Percentiles rank a stretch among this genome's conserved stretches.
These are phyloP conservation scores for Candida koratica DNA, from an alignment of 805 yeast species.

Conservation along the genomic window DNA sequence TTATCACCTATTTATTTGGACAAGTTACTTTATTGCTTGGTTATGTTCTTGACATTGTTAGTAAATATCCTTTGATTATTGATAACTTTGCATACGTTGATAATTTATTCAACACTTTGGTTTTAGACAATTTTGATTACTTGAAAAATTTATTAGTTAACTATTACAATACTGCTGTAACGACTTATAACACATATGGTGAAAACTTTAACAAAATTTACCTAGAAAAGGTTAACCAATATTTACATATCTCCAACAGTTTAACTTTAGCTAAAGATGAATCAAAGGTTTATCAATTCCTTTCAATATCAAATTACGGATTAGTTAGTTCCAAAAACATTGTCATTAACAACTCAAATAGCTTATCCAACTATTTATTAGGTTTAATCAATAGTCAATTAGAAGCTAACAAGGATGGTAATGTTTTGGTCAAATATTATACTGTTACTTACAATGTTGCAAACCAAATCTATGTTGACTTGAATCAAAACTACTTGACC, in stretches of 20 bases:
- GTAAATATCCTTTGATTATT: conserved; percentile 18
- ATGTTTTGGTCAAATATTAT: background rate
- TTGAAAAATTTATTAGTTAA: conserved; percentile 7
- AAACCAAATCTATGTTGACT: conserved; percentile 12
- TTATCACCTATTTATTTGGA: conserved; percentile 23
- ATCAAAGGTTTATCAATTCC: conserved; percentile 19
- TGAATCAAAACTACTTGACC: conserved; percentile 34
- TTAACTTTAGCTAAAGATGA: conserved; percentile 19
- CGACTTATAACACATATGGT: conserved; percentile 1
- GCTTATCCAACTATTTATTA: conserved; percentile 23
- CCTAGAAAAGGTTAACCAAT: conserved; percentile 16
- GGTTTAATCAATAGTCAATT: conserved; percentile 35
- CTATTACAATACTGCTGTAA: conserved; percentile 8
- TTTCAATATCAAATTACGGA: conserved; percentile 19
- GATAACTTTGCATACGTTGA: conserved; percentile 21
- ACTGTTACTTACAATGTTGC: conserved; percentile 18
- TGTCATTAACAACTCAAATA: conserved; percentile 19
- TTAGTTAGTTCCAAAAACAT: conserved; percentile 20
- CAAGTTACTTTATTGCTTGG: conserved; percentile 21
- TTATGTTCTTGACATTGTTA: conserved; percentile 21
- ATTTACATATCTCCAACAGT: conserved; percentile 26
- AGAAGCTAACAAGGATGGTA: conserved; percentile 9
- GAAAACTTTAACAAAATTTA: conserved; percentile 11
- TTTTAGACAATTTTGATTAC: conserved; percentile 23
- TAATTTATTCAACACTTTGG: conserved; percentile 20